phyloP scores from a whole-genome alignment of 371 early-diverging fungal genomes.

The Syncephalastrum contaminatum region DNA sequence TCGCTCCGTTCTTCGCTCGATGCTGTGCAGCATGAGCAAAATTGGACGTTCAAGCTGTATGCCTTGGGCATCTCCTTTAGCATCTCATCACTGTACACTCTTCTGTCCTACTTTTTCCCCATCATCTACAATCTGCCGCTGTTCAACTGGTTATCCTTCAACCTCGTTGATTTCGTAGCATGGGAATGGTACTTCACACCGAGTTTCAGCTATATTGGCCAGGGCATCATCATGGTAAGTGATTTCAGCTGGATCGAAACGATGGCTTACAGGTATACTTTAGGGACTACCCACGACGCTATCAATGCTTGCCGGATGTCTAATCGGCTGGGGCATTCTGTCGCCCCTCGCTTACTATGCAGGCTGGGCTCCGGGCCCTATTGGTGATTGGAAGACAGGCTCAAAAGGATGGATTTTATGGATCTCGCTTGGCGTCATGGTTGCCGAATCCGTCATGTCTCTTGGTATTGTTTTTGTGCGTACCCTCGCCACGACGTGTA shows the following conservation, averaged over 20 bases:
- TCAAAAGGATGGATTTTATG: slow-evolving; percentile 84
- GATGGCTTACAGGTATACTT: neutral
- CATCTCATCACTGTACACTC: slow-evolving; percentile 63
- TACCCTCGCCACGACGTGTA: slow-evolving; percentile 17
- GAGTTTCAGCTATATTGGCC: slow-evolving; percentile 76
- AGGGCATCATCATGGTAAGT: slow-evolving; percentile 79
- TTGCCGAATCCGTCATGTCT: slow-evolving; percentile 74
- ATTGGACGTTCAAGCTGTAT: slow-evolving; percentile 60
- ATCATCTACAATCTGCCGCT: slow-evolving; percentile 58
- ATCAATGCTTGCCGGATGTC: slow-evolving; percentile 72
- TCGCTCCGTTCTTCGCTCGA: neutral
- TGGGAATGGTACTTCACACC: slow-evolving; percentile 84
- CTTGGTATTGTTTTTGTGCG: slow-evolving; percentile 53
- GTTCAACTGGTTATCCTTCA: slow-evolving; percentile 62
- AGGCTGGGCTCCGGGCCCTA: slow-evolving; percentile 78
- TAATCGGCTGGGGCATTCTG: slow-evolving; percentile 80
- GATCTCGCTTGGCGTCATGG: slow-evolving; percentile 83
- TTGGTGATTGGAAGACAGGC: slow-evolving; percentile 71
- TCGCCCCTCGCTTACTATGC: slow-evolving; percentile 67
- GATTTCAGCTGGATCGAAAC: neutral
- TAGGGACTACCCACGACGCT: slow-evolving; percentile 71
- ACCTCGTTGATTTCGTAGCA: slow-evolving; percentile 32
- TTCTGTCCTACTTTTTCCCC: slow-evolving; percentile 67
- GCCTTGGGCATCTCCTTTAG: slow-evolving; percentile 57
- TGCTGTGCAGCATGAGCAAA: slow-evolving; percentile 13